These are phyloP conservation scores for Sporisorium sorghi DNA, from an alignment of 1,284 basidiomycete genomes.

Conservation along the genomic window DNA sequence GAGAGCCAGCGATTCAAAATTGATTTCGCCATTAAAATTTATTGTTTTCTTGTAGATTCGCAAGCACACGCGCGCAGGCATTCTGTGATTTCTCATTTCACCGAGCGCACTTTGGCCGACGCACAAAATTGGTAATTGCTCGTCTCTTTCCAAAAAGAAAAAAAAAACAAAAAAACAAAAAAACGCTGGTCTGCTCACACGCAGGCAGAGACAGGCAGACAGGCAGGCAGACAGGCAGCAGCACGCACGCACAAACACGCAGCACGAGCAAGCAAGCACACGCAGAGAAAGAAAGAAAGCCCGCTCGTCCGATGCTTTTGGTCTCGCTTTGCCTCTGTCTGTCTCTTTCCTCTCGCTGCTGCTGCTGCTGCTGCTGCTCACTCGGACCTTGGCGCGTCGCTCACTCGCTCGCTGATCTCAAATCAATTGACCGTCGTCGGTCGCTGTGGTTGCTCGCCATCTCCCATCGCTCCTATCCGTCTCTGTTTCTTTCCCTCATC, in stretches of 20 bases:
- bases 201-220: slow-evolving; percentile 3
- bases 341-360: not conserved
- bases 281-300: not conserved
- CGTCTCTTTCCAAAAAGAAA: not conserved
- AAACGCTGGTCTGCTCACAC: too few relatives aligned
- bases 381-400: not conserved
- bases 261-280: too few relatives aligned
- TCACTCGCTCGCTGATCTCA: too few relatives aligned
- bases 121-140: not conserved
- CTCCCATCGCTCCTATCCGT: not conserved
- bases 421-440: not conserved
- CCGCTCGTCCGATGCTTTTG: not conserved
- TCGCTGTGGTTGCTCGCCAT: not conserved
- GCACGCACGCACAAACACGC: not conserved
- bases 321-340: slow-evolving; percentile 3
- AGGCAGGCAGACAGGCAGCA: not conserved
- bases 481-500: not conserved
- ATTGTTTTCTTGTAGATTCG: not conserved
- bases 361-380: not conserved
- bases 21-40: not conserved
- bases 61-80: slow-evolving; percentile 9
- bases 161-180: too few relatives aligned
- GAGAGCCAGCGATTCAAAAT: too few relatives aligned
- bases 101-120: too few relatives aligned
- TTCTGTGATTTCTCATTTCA: too few relatives aligned